Conservation (phyloP, 352 stramenopile species). For the Phytophthora tubulina region DNA sequence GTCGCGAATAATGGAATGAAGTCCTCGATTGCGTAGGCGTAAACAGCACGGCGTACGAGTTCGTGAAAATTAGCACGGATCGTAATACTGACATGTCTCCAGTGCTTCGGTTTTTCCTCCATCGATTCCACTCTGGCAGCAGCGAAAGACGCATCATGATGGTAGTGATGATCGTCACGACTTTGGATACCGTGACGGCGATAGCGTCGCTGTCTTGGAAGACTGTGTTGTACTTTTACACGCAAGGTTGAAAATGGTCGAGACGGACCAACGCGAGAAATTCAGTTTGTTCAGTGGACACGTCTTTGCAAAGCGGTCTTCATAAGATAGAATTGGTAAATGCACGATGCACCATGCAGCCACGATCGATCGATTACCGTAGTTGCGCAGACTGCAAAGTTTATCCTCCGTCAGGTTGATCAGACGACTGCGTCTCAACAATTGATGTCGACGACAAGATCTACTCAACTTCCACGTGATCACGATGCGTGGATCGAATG, state of each 20-base stretch:
- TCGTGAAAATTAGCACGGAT: slow-evolving; percentile 37
- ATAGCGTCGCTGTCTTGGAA: background rate
- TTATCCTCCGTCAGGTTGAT: no score
- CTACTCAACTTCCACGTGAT: no score
- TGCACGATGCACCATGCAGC: slow-evolving; percentile 12
- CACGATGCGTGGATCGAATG: no score
- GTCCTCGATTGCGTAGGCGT: slow-evolving; percentile 31
- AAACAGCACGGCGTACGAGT: slow-evolving; percentile 39
- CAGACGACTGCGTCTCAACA: no score
- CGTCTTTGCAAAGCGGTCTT: slow-evolving; percentile 26
- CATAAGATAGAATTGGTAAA: slow-evolving; percentile 10
- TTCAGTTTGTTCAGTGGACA: no score
- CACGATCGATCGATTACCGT: slow-evolving; percentile 17
- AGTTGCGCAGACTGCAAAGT: no score
- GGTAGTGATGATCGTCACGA: slow-evolving; percentile 45
- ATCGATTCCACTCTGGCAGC: slow-evolving; percentile 42
- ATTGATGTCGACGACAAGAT: no score
- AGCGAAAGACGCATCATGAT: slow-evolving; percentile 46
- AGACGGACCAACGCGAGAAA: background rate
- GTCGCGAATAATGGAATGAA: slow-evolving; percentile 38
- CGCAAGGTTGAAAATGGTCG: slow-evolving; percentile 21
- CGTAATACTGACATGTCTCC: slow-evolving; percentile 38
- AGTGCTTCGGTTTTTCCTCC: slow-evolving; percentile 35
- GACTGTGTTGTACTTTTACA: background rate
- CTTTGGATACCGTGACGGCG: slow-evolving; percentile 25